A percentile compares a stretch with the other conserved stretches of the same genome.
phyloP scores from a whole-genome alignment of 163 green algal genomes.

The Picocystis sp. region DNA sequence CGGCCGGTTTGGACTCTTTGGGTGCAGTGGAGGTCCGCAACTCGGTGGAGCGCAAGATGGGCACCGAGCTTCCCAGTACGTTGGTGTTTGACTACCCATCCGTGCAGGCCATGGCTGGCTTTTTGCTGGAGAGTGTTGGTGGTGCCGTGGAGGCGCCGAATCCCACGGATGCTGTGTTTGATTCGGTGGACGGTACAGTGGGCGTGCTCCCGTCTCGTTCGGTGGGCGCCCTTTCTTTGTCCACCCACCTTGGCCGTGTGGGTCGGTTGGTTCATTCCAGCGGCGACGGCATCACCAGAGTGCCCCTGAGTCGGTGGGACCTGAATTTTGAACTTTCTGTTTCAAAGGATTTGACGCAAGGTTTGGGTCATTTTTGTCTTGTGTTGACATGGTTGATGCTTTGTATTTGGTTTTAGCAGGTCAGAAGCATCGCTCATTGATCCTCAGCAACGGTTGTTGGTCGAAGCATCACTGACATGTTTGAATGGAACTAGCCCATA shows the following conservation, averaged over 20 bases:
- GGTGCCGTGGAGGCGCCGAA: no score
- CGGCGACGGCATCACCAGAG: neutral
- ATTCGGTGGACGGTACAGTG: no score
- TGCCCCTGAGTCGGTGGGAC: constrained; percentile 12
- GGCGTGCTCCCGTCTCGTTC: no score
- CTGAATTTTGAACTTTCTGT: neutral
- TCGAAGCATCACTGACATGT: constrained; percentile 3
- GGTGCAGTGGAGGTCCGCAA: constrained; percentile 3
- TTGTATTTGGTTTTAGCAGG: constrained; percentile 19
- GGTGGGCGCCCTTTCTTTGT: no score
- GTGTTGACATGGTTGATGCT: constrained; percentile 24
- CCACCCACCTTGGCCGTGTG: no score
- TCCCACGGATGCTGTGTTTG: no score
- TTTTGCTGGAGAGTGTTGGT: no score
- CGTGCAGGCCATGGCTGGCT: constrained; percentile 3
- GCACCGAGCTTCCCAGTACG: constrained; percentile 7
- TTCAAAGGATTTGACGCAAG: constrained; percentile 1
- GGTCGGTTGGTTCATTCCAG: no score
- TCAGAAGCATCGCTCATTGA: constrained; percentile 38
- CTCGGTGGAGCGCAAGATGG: constrained; percentile 1
- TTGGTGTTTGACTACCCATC: constrained; percentile 17
- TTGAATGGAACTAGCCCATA: no score
- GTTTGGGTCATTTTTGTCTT: constrained; percentile 23
- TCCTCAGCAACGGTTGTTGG: constrained; percentile 4
- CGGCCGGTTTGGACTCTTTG: constrained; percentile 1